These are phyloP conservation scores for Lojkania enalia DNA, from an alignment of 2,329 filamentous ascomycete genomes.

Conservation along the genomic window DNA sequence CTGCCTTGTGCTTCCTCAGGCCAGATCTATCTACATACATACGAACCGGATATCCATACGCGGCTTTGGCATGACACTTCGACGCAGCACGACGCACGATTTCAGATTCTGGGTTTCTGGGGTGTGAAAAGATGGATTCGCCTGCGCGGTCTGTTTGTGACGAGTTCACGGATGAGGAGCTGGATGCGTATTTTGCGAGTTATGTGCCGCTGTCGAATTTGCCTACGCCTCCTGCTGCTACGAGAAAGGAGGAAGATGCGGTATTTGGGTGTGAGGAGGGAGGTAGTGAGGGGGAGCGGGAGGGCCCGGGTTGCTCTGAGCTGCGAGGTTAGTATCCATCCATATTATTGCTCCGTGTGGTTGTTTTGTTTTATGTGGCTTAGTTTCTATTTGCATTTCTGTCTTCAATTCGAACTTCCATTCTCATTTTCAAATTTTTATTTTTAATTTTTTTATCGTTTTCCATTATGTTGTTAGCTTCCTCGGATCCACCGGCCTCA, in stretches of 20 bases:
- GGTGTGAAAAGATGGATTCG: conserved; percentile 31
- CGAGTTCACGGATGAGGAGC: conserved; percentile 43
- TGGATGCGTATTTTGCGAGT: conserved; percentile 45
- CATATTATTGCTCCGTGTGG: no score
- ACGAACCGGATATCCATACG: not conserved
- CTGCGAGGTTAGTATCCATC: conserved; percentile 38
- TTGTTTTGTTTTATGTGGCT: no score
- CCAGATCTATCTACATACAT: no score
- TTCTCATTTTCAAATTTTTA: no score
- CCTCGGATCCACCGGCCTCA: no score
- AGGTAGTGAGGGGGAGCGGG: no score
- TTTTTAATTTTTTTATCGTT: no score
- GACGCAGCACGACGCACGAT: conserved; percentile 10
- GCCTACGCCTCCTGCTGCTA: conserved; percentile 45
- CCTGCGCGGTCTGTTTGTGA: conserved; percentile 21
- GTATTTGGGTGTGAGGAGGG: not conserved
- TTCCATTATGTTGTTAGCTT: no score
- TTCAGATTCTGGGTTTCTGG: not conserved
- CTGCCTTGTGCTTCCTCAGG: no score
- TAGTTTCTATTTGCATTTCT: no score
- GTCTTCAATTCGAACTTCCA: no score
- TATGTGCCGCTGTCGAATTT: conserved; percentile 46
- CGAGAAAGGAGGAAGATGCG: conserved; percentile 11
- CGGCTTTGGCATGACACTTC: conserved; percentile 19
- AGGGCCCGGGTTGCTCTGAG: conserved; percentile 21